These are phyloP conservation scores for Penicillium paneum DNA, from an alignment of 2,329 filamentous ascomycete species.

Conservation along the genomic window DNA sequence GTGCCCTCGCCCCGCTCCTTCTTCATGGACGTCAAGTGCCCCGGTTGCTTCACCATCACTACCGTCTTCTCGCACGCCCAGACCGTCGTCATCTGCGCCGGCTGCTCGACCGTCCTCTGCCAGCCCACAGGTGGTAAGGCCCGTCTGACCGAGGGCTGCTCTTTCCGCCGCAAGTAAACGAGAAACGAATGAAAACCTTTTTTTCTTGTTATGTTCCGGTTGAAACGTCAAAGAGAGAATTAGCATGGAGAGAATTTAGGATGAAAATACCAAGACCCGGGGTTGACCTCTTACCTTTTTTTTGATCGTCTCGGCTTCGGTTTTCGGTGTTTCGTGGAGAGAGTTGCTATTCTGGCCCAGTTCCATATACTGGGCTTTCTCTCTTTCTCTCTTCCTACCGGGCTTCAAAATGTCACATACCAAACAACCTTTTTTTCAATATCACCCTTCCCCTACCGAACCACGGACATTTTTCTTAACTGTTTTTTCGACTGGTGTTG, in stretches of 20 bases:
- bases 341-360: constrained; percentile 2
- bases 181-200: constrained; percentile 30
- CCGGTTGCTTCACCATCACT: constrained; percentile 99
- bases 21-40: constrained; percentile 99
- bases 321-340: constrained; percentile 10
- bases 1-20: constrained; percentile 96
- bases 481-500: constrained; percentile 7
- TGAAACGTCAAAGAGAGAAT: constrained; percentile 28
- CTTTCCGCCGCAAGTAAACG: constrained; percentile 98
- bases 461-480: constrained; percentile 3
- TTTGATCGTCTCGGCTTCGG: constrained; percentile 23
- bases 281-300: constrained; percentile 16
- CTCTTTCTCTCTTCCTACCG: constrained; percentile 16
- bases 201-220: constrained; percentile 26
- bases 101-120: constrained; percentile 99
- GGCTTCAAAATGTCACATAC: constrained; percentile 29
- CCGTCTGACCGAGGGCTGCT: constrained; percentile 98
- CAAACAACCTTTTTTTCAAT: constrained; percentile 24
- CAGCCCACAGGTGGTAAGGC: constrained; percentile 99
- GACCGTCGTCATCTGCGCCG: constrained; percentile 99
- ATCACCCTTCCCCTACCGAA: constrained; percentile 11
- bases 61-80: constrained; percentile 99
- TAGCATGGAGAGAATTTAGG: constrained; percentile 31
- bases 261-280: constrained; percentile 29
- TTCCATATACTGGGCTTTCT: constrained; percentile 1